A percentile compares a stretch with the other conserved stretches of the same genome.
Evolutionary conservation across 2,329 filamentous ascomycete species (phyloP).

Genomic region (Trichophyton rubrum): DNA sequence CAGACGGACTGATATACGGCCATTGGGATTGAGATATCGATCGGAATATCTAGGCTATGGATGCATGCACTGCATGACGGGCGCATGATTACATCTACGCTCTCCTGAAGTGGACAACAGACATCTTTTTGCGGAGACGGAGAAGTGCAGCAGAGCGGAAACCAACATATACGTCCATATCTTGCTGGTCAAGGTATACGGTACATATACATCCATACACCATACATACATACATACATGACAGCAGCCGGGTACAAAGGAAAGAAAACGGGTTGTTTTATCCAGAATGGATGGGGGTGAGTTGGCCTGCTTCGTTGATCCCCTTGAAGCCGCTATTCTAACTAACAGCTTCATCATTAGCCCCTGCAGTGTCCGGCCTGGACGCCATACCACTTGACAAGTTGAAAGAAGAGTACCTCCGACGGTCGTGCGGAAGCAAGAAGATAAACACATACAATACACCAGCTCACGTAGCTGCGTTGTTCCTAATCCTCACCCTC

Average conservation of each 20-base stretch:
- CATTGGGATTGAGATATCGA: neutral
- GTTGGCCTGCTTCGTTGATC: neutral
- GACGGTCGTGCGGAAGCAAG: conserved; percentile 23
- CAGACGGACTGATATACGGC: neutral
- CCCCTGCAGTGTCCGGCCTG: conserved; percentile 10
- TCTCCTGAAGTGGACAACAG: neutral
- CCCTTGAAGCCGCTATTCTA: neutral
- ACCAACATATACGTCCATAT: too few species aligned
- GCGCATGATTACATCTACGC: neutral
- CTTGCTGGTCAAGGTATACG: neutral
- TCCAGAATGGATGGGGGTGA: neutral
- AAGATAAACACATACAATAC: conserved; percentile 46
- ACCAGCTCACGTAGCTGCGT: conserved; percentile 52
- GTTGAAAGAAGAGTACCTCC: conserved; percentile 23
- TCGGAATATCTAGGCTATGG: neutral
- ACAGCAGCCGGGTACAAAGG: neutral
- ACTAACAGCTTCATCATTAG: neutral
- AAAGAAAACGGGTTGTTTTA: neutral
- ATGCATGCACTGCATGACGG: neutral
- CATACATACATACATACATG: neutral
- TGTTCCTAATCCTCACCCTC: conserved; percentile 52
- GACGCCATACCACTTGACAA: conserved; percentile 23
- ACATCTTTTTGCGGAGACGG: neutral
- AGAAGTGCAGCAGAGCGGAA: neutral
- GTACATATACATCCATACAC: neutral